Percentiles rank a stretch among this genome's conserved stretches.
Conservation (phyloP, 1,139 yeast genomes). For the Kazachstania sp. region DNA sequence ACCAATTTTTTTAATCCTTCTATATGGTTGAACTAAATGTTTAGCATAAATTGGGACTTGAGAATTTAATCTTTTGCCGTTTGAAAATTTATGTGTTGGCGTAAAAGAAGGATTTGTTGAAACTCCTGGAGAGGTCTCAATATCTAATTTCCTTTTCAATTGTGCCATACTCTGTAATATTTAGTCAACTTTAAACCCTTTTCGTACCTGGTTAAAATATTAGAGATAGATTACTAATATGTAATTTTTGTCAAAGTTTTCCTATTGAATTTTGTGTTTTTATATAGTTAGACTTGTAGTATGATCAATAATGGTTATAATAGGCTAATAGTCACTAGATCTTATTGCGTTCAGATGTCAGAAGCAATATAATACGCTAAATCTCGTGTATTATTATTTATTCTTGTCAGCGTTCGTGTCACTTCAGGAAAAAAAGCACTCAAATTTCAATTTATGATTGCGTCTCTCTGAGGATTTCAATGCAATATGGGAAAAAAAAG, state of each 20-base stretch:
- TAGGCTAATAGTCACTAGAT: too few relatives aligned
- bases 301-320: too few relatives aligned
- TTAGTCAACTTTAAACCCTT: too few relatives aligned
- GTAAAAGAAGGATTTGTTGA: background rate
- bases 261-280: too few relatives aligned
- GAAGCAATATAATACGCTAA: background rate
- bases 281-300: too few relatives aligned
- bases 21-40: constrained; percentile 4
- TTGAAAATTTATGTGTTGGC: background rate
- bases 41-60: constrained; percentile 1
- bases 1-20: constrained; percentile 1
- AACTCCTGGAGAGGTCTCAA: background rate
- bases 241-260: too few relatives aligned
- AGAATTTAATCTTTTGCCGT: constrained; percentile 2
- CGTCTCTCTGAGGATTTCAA: too few relatives aligned
- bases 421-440: background rate
- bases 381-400: background rate
- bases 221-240: too few relatives aligned
- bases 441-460: background rate
- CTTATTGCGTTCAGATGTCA: too few relatives aligned
- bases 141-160: constrained; percentile 1
- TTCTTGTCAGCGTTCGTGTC: background rate
- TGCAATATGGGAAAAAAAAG: too few relatives aligned
- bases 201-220: too few relatives aligned
- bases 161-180: background rate